Percentiles rank a stretch among this genome's conserved stretches.
These are phyloP conservation scores for Podospora sp. DNA, from an alignment of 495 filamentous ascomycete species.

Conservation along the genomic window DNA sequence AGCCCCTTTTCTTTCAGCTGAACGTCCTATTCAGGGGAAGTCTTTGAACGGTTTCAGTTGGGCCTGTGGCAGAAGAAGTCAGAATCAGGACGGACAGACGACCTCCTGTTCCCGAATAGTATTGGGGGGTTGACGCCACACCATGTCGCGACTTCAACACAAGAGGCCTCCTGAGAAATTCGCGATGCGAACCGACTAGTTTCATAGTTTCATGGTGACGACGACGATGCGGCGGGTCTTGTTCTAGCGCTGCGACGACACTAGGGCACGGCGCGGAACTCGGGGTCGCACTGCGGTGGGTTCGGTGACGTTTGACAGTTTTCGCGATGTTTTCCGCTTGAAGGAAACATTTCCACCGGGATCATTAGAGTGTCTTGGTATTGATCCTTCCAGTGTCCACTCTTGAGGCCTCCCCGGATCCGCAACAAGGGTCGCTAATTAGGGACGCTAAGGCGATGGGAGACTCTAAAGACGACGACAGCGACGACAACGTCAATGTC, in stretches of 20 bases:
- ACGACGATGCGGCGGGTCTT: background rate
- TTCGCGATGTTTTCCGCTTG: background rate
- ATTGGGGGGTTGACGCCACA: no score
- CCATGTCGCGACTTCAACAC: no score
- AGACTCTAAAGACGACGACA: background rate
- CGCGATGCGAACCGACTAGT: background rate
- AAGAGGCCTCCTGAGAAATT: background rate
- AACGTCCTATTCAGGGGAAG: background rate
- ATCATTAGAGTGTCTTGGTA: background rate
- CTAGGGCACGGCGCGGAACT: background rate
- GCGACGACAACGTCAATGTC: no score
- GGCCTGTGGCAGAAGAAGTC: background rate
- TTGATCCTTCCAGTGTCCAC: background rate
- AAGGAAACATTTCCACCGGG: background rate
- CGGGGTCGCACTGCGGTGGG: background rate
- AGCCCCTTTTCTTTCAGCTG: background rate
- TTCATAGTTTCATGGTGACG: background rate
- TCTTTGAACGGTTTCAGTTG: background rate
- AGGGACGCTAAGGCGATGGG: background rate
- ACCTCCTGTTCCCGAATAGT: no score
- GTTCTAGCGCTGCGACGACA: background rate
- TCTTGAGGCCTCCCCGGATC: background rate
- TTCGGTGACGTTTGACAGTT: background rate
- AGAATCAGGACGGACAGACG: background rate
- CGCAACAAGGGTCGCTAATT: background rate